These are phyloP conservation scores for Sporobolomyces phaffii DNA, from an alignment of 768 basidiomycete genomes.

Conservation along the genomic window DNA sequence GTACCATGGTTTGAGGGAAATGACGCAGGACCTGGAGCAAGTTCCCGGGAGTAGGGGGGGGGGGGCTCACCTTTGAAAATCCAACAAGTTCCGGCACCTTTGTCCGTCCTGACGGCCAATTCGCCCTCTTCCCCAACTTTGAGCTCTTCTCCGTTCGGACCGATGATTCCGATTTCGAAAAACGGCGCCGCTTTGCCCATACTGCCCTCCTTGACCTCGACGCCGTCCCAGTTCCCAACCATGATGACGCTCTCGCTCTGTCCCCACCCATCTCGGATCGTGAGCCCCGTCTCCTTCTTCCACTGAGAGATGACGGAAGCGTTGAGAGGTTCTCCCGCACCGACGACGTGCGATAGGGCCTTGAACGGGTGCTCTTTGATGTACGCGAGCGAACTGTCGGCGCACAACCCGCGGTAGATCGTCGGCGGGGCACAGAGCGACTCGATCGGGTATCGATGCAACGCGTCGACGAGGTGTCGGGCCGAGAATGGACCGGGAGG, in stretches of 20 bases:
- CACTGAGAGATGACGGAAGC: conserved; percentile 27
- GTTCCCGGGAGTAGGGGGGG: no score
- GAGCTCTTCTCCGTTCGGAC: conserved; percentile 13
- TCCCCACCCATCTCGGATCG: conserved; percentile 31
- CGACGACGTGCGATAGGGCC: conserved; percentile 21
- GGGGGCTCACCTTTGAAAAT: conserved; percentile 34
- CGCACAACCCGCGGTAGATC: conserved; percentile 30
- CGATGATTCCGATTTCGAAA: conserved; percentile 29
- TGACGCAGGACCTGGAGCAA: not conserved
- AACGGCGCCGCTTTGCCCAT: conserved; percentile 25
- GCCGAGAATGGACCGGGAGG: conserved; percentile 18
- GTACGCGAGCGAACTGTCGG: conserved; percentile 3
- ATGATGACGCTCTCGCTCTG: conserved; percentile 27
- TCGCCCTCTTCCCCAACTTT: conserved; percentile 26
- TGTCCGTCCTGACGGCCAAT: conserved; percentile 19
- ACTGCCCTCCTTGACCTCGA: conserved; percentile 13
- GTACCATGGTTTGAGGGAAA: no score
- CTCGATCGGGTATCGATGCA: conserved; percentile 29
- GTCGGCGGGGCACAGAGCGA: conserved; percentile 36
- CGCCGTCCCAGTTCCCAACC: conserved; percentile 25
- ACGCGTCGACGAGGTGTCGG: conserved; percentile 21
- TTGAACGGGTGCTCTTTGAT: conserved; percentile 7
- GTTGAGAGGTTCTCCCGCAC: conserved; percentile 39
- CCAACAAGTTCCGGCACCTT: conserved; percentile 11
- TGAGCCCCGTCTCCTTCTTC: conserved; percentile 4